phyloP scores from a whole-genome alignment of 1,139 yeast genomes.

The Citeromyces hawaiiensis region DNA sequence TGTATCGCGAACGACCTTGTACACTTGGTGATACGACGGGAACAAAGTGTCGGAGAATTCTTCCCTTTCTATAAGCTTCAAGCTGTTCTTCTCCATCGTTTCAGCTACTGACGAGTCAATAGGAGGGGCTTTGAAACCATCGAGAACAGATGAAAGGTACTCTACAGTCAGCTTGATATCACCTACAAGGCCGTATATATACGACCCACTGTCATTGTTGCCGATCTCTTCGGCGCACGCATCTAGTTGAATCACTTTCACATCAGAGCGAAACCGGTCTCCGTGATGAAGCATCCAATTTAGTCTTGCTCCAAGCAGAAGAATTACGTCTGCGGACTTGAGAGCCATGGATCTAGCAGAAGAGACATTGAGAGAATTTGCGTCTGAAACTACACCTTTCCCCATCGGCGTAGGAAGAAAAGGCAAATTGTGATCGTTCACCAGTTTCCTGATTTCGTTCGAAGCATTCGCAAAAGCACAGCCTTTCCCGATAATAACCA shows the following conservation, averaged over 20 bases:
- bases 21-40: slow-evolving; percentile 35
- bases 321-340: slow-evolving; percentile 36
- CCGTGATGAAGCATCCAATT: slow-evolving; percentile 63
- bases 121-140: slow-evolving; percentile 16
- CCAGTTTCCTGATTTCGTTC: slow-evolving; percentile 21
- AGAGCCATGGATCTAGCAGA: slow-evolving; percentile 45
- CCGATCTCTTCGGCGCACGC: slow-evolving; percentile 37
- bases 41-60: slow-evolving; percentile 9
- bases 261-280: slow-evolving; percentile 29
- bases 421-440: slow-evolving; percentile 26
- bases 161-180: slow-evolving; percentile 28
- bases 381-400: slow-evolving; percentile 49
- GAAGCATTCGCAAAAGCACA: slow-evolving; percentile 30
- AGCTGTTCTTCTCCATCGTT: slow-evolving; percentile 17
- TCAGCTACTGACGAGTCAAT: slow-evolving; percentile 11
- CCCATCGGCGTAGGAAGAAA: slow-evolving; percentile 67
- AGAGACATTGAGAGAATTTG: not conserved
- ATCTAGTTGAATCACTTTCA: slow-evolving; percentile 43
- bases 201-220: slow-evolving; percentile 19
- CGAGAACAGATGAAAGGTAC: slow-evolving; percentile 19
- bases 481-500: slow-evolving; percentile 53
- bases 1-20: slow-evolving; percentile 28
- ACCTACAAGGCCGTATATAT: slow-evolving; percentile 29
- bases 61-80: slow-evolving; percentile 22
- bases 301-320: slow-evolving; percentile 47